Base-by-base conservation (phyloP, 2,329 filamentous ascomycete species). In the Trichoderma harzianum region DNA sequence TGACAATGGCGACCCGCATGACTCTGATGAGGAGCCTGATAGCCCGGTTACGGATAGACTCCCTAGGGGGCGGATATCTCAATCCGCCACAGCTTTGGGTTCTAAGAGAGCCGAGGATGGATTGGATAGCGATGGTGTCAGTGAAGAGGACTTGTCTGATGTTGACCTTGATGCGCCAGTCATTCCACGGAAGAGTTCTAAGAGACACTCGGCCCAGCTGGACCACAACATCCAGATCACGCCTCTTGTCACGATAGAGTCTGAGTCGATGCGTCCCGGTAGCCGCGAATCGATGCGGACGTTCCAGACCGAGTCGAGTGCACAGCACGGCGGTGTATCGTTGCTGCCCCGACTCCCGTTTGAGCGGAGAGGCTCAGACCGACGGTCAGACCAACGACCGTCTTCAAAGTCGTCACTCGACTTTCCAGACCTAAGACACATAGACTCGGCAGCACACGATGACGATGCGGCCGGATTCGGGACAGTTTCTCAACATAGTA, bases 111-210 rank as follows among this genome's bases (percentile, higher is more conserved):
- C 66, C 16, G 66, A 51, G 34, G 67, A 62, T 8, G 67, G 60
- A 21, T 60, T 28, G n/a, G 51, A 58, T 26, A 39, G 24, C 21
- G 62, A 69, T 7, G 67, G 57, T 3, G 64, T 60, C 8, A 72
- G 57, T 34, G 73, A 73, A 36, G 82, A 84, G 10, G 83, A 85
- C 11, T 82, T 84, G 16, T 84, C 84, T 21, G 73, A 77, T 72
- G 76, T 80, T 65, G 75, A 84, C 74, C 64, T 81, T 70, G 77
- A 82, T n/a, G 76, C 85, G 5, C 89, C 90, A 0, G 84, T 86
- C 8, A 87, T 94, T 36, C 92, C 93, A 3, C 86, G 92, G 34
- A 93, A 91, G 81, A 94, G 91, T 78, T 94, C 92, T 0, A 90
- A 90, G 78, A 86, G 91, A 72, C 82, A 86, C 72, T 89, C 88